These are phyloP conservation scores for Alternaria angustiovoidea DNA, from an alignment of 2,329 filamentous ascomycete species.

Conservation along the genomic window DNA sequence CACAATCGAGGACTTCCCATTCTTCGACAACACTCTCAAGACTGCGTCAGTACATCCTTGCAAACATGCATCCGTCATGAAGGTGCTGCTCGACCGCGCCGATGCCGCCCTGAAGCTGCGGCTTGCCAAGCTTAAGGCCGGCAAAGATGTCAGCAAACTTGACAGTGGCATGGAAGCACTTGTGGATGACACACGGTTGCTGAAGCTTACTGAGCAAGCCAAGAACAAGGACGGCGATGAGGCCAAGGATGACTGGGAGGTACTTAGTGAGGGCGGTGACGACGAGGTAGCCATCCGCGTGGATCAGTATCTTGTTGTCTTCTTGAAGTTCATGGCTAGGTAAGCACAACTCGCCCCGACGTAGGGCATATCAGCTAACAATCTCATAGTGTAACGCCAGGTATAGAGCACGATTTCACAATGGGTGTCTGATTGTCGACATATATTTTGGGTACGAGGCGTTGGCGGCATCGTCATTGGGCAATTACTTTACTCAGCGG, in stretches of 20 bases:
- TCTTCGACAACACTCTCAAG: constrained; percentile 89
- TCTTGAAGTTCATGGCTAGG: constrained; percentile 76
- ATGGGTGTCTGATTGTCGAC: constrained; percentile 76
- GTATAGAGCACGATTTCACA: constrained; percentile 97
- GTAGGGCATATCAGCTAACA: constrained; percentile 62
- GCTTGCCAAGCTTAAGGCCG: constrained; percentile 78
- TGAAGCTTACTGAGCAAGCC: constrained; percentile 63
- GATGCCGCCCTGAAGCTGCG: constrained; percentile 91
- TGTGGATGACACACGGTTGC: constrained; percentile 77
- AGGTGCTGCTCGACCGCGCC: constrained; percentile 91
- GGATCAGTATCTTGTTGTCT: constrained; percentile 89
- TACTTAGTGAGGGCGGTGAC: constrained; percentile 65
- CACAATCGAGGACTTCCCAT: constrained; percentile 95
- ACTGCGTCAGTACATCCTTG: constrained; percentile 98
- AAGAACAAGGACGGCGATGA: constrained; percentile 54
- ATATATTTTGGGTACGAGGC: constrained; percentile 5
- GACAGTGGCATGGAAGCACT: constrained; percentile 79
- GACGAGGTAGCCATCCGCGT: constrained; percentile 84
- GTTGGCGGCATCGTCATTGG: constrained; percentile 12
- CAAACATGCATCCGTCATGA: constrained; percentile 98
- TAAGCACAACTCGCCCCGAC: constrained; percentile 17
- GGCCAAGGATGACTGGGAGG: constrained; percentile 67
- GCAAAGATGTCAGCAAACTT: constrained; percentile 61
- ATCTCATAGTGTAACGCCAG: constrained; percentile 84
- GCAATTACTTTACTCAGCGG: constrained; percentile 7